Evolutionary conservation across 139 green algal genomes (phyloP).

Genomic region (Nannochloris sp.): DNA sequence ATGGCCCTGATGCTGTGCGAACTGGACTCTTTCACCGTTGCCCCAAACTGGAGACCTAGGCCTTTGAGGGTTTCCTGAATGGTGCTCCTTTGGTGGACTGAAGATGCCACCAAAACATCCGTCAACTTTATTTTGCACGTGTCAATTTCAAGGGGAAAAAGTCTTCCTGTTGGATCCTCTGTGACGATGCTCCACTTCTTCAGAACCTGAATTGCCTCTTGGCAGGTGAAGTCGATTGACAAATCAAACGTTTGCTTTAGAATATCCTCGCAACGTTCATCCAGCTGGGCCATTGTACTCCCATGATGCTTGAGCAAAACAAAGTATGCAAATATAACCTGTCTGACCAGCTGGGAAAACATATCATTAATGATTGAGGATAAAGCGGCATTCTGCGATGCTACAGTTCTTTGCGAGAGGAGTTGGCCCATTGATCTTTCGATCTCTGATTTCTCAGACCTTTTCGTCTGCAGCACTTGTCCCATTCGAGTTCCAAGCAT

Average conservation of each 20-base stretch:
- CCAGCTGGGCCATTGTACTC: constrained; percentile 20
- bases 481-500: constrained; percentile 18
- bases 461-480: constrained; percentile 13
- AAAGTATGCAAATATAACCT: constrained; percentile 31
- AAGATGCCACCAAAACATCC: not conserved
- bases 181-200: constrained; percentile 35
- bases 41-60: too few relatives aligned
- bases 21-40: too few relatives aligned
- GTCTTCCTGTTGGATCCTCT: not conserved
- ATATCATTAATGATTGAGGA: constrained; percentile 19
- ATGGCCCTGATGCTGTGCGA: too few relatives aligned
- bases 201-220: constrained; percentile 37
- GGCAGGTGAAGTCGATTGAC: constrained; percentile 44
- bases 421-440: constrained; percentile 24
- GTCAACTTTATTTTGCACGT: not conserved
- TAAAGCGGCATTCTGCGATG: constrained; percentile 16
- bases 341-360: constrained; percentile 16
- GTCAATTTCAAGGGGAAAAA: not conserved
- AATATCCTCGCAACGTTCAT: constrained; percentile 35
- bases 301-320: constrained; percentile 12
- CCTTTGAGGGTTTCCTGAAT: too few relatives aligned
- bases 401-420: constrained; percentile 25
- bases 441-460: constrained; percentile 11
- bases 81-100: too few relatives aligned
- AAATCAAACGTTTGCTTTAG: constrained; percentile 33